Evolutionary conservation across 2,329 filamentous ascomycete species (phyloP).

Genomic region (Fusarium sp.): DNA sequence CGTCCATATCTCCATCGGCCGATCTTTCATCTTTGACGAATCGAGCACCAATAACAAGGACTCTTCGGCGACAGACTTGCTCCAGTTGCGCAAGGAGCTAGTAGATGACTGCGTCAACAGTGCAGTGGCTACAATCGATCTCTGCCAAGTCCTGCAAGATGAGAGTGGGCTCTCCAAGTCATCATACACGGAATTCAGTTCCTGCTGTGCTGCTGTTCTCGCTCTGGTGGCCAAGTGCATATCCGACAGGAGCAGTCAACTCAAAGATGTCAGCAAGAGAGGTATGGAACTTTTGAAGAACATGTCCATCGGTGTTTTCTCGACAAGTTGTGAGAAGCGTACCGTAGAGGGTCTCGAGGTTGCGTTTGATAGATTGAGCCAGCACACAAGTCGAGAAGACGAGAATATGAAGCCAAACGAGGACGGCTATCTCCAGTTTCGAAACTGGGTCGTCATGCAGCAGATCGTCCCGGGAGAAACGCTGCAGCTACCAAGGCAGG

Average conservation of each 20-base stretch:
- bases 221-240: constrained; percentile 28
- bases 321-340: constrained; percentile 28
- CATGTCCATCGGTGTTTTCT: constrained; percentile 31
- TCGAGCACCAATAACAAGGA: neutral
- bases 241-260: constrained; percentile 8
- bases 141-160: constrained; percentile 34
- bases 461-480: constrained; percentile 33
- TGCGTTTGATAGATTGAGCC: constrained; percentile 21
- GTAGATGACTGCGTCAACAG: constrained; percentile 33
- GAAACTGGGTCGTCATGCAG: constrained; percentile 42
- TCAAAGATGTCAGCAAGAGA: constrained; percentile 17
- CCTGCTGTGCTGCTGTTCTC: constrained; percentile 39
- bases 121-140: constrained; percentile 27
- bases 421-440: constrained; percentile 40
- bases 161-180: constrained; percentile 36
- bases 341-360: constrained; percentile 28
- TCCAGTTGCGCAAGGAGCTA: constrained; percentile 13
- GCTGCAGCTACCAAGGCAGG: constrained; percentile 19
- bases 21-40: constrained; percentile 38
- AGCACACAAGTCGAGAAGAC: neutral
- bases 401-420: neutral
- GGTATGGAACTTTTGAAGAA: constrained; percentile 32
- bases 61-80: constrained; percentile 16
- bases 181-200: constrained; percentile 42
- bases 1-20: constrained; percentile 37